Conservation (phyloP, 2,329 filamentous ascomycete genomes). For the Didymella keratinophila region DNA sequence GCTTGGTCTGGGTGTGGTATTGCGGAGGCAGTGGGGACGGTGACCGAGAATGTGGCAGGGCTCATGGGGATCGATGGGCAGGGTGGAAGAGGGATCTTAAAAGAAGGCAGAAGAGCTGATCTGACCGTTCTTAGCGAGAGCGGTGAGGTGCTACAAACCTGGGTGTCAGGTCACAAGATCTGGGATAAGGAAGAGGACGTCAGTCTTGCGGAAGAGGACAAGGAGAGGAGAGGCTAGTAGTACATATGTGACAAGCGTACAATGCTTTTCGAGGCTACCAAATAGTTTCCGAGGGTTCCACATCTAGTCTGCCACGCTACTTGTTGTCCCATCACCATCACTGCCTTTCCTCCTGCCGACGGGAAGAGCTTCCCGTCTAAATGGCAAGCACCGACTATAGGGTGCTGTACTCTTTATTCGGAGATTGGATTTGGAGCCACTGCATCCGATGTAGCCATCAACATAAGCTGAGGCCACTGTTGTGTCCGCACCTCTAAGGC, state of each 20-base stretch:
- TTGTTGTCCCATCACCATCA: background rate
- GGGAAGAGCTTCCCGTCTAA: too few species aligned
- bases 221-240: slow-evolving; percentile 33
- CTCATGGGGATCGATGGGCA: slow-evolving; percentile 58
- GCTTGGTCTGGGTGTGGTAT: slow-evolving; percentile 57
- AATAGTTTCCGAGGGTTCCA: too few species aligned
- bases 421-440: background rate
- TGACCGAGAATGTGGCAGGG: slow-evolving; percentile 60
- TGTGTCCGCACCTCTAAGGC: background rate
- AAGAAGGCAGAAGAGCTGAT: slow-evolving; percentile 57
- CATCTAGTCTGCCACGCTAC: too few species aligned
- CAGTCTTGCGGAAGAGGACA: slow-evolving; percentile 37
- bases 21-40: slow-evolving; percentile 58
- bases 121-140: slow-evolving; percentile 58
- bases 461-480: background rate
- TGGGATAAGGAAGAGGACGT: slow-evolving; percentile 53
- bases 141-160: slow-evolving; percentile 60
- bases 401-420: background rate
- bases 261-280: background rate
- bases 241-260: background rate
- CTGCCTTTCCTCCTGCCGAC: too few species aligned
- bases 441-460: background rate
- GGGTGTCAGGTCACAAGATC: slow-evolving; percentile 58
- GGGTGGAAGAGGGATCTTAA: slow-evolving; percentile 54
- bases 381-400: background rate